phyloP scores from a whole-genome alignment of 306 rosid genomes.

The Cucumis cinereus region DNA sequence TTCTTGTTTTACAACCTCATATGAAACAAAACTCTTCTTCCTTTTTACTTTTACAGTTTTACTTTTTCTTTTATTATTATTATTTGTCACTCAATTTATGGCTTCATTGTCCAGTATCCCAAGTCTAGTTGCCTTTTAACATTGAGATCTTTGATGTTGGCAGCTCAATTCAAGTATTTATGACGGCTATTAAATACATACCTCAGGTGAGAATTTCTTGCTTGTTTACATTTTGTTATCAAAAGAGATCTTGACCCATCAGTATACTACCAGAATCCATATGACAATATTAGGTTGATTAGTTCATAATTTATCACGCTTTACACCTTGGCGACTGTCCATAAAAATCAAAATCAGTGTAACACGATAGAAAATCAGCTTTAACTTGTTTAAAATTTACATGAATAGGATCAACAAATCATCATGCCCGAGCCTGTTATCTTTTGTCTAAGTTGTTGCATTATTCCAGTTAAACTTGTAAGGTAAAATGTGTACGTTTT shows the following conservation, averaged over 20 bases:
- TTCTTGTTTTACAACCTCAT: background rate
- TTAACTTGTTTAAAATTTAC: background rate
- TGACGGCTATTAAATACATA: constrained; percentile 74
- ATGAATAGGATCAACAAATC: background rate
- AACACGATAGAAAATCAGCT: background rate
- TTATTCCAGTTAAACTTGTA: background rate
- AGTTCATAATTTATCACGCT: background rate
- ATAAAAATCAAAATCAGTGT: background rate
- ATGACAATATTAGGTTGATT: background rate
- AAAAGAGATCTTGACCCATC: background rate
- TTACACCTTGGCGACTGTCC: background rate
- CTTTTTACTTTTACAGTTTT: too few species aligned
- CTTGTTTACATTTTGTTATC: background rate
- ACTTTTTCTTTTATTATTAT: too few species aligned
- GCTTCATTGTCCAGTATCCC: background rate
- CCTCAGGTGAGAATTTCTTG: constrained; percentile 57
- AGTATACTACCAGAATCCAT: background rate
- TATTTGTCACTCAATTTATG: constrained; percentile 8
- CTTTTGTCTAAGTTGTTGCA: background rate
- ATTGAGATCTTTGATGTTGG: constrained; percentile 6
- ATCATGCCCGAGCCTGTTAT: background rate
- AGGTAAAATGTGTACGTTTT: background rate
- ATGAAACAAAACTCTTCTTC: background rate
- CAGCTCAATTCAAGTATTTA: constrained; percentile 75
- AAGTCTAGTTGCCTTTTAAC: background rate